phyloP scores from a whole-genome alignment of 257 asterid species.

The Przewalskia tangutica region DNA sequence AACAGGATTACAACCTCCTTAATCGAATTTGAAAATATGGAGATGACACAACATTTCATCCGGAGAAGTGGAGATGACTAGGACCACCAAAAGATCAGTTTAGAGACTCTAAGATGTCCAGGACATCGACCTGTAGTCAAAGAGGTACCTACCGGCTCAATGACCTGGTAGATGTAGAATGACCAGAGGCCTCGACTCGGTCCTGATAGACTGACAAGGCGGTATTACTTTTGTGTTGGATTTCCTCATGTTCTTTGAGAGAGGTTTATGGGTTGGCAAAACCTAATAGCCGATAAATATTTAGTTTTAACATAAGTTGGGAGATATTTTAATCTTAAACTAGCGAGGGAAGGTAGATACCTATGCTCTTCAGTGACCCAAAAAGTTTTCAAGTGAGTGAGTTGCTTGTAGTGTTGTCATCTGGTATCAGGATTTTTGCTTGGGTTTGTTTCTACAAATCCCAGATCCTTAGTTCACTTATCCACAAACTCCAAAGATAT shows the following conservation, averaged over 20 bases:
- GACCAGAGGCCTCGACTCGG: background rate
- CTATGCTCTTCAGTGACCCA: background rate
- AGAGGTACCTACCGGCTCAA: background rate
- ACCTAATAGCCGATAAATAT: background rate
- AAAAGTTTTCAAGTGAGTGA: background rate
- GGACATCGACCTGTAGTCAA: background rate
- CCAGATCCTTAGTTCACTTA: background rate
- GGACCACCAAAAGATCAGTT: background rate
- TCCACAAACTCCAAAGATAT: background rate
- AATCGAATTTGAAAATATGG: background rate
- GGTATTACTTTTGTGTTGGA: background rate
- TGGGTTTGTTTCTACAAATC: background rate
- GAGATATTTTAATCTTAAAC: background rate
- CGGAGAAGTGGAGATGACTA: background rate
- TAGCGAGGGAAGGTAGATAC: background rate
- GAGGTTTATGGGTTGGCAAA: background rate
- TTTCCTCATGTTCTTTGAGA: background rate
- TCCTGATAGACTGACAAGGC: background rate
- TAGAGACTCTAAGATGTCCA: background rate
- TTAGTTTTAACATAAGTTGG: background rate
- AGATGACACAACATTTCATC: background rate
- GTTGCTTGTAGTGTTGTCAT: background rate
- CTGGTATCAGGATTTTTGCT: background rate
- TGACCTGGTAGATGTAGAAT: background rate
- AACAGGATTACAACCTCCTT: background rate